These are phyloP conservation scores for Zelopaecilomyces penicillatus DNA, from an alignment of 2,329 filamentous ascomycete genomes.

Conservation along the genomic window DNA sequence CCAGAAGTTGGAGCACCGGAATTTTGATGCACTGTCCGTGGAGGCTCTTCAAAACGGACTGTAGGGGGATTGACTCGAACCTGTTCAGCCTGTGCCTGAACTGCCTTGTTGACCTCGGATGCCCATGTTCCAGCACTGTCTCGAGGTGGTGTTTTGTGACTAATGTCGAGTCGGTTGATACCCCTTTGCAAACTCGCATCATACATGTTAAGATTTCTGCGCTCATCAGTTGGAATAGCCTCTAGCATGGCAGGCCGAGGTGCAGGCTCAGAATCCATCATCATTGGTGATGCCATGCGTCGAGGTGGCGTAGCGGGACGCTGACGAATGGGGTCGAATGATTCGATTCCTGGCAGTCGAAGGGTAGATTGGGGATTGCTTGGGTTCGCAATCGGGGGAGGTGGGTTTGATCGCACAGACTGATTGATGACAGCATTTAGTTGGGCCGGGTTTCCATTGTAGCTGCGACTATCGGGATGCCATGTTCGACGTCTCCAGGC, in stretches of 20 bases:
- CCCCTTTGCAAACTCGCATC: conserved; percentile 59
- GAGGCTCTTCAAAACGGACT: conserved; percentile 48
- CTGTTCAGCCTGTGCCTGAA: conserved; percentile 47
- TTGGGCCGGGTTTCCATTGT: conserved; percentile 58
- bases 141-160: conserved; percentile 39
- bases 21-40: conserved; percentile 26
- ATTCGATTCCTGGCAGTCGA: conserved; percentile 82
- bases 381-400: conserved; percentile 37
- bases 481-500: conserved; percentile 80
- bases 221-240: conserved; percentile 32
- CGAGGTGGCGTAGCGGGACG: conserved; percentile 54
- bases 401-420: conserved; percentile 47
- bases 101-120: conserved; percentile 45
- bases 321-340: conserved; percentile 69
- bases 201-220: conserved; percentile 48
- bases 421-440: conserved; percentile 69
- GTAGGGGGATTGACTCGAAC: conserved; percentile 36
- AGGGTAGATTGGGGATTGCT: conserved; percentile 49
- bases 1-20: conserved; percentile 19
- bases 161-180: conserved; percentile 58
- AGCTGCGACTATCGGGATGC: conserved; percentile 70
- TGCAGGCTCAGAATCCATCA: conserved; percentile 50
- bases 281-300: conserved; percentile 67
- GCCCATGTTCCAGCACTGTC: conserved; percentile 50
- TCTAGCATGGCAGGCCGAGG: conserved; percentile 25